Percentiles rank a stretch among this genome's conserved stretches.
Conservation (phyloP, 2,329 filamentous ascomycete genomes). For the Sclerotinia trifoliorum region DNA sequence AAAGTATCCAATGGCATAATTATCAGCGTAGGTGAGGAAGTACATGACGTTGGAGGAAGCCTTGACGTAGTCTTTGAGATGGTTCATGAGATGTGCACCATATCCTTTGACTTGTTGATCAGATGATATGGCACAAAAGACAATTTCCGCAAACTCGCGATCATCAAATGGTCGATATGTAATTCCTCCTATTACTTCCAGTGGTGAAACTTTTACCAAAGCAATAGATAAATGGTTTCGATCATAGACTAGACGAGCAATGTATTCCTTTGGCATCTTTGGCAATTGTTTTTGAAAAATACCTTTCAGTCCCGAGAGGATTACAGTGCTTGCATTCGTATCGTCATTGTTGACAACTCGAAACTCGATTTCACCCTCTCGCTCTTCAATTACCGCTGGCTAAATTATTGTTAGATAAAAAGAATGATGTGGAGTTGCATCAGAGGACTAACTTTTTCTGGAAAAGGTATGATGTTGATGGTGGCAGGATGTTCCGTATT, state of each 20-base stretch:
- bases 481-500: constrained; percentile 52
- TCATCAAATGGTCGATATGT: constrained; percentile 93
- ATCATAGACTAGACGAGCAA: constrained; percentile 95
- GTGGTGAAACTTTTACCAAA: constrained; percentile 85
- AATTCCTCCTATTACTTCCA: constrained; percentile 95
- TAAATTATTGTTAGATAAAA: constrained; percentile 39
- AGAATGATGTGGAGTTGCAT: neutral
- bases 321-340: constrained; percentile 82
- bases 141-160: constrained; percentile 93
- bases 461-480: constrained; percentile 74
- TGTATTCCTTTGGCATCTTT: constrained; percentile 99
- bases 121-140: constrained; percentile 96
- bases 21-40: constrained; percentile 97
- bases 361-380: constrained; percentile 92
- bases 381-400: constrained; percentile 90
- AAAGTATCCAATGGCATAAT: constrained; percentile 98
- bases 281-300: constrained; percentile 98
- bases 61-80: constrained; percentile 97
- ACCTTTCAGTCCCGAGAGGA: constrained; percentile 92
- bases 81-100: constrained; percentile 95
- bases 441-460: constrained; percentile 67
- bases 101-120: constrained; percentile 99
- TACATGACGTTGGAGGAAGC: constrained; percentile 97
- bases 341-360: constrained; percentile 97
- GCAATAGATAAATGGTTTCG: constrained; percentile 94